A percentile compares a stretch with the other conserved stretches of the same genome.
Conservation (phyloP, 2,329 filamentous ascomycete species). For the Juglanconis juglandina region DNA sequence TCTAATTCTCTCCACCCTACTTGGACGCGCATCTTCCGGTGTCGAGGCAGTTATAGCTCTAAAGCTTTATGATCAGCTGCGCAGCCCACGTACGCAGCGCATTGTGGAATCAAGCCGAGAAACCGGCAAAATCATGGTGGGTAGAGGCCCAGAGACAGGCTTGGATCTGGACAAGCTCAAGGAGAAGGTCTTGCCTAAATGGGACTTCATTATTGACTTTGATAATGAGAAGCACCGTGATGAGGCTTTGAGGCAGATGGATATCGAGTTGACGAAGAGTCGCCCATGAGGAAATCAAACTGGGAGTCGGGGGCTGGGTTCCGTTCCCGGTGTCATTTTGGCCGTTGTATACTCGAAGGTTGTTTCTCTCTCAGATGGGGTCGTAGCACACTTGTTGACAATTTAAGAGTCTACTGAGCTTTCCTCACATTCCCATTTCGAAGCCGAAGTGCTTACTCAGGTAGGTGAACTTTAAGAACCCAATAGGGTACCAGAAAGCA, state of each 20-base stretch:
- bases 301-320: no score
- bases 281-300: no score
- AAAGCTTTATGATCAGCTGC: slow-evolving; percentile 1
- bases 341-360: no score
- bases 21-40: neutral
- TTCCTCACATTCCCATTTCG: no score
- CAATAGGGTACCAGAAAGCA: no score
- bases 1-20: neutral
- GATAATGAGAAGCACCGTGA: slow-evolving; percentile 1
- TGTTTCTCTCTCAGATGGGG: no score
- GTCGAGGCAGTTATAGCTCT: neutral
- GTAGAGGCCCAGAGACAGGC: neutral
- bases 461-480: no score
- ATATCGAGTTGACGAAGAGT: neutral
- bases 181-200: neutral
- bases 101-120: slow-evolving; percentile 6
- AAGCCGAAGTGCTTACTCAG: no score
- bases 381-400: no score
- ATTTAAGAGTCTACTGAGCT: no score
- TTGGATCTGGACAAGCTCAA: neutral
- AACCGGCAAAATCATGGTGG: slow-evolving; percentile 1
- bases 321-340: no score
- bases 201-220: slow-evolving; percentile 9
- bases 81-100: slow-evolving; percentile 8
- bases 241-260: neutral